phyloP scores from a whole-genome alignment of 2,329 filamentous ascomycete genomes.

The Fusarium floridanum region DNA sequence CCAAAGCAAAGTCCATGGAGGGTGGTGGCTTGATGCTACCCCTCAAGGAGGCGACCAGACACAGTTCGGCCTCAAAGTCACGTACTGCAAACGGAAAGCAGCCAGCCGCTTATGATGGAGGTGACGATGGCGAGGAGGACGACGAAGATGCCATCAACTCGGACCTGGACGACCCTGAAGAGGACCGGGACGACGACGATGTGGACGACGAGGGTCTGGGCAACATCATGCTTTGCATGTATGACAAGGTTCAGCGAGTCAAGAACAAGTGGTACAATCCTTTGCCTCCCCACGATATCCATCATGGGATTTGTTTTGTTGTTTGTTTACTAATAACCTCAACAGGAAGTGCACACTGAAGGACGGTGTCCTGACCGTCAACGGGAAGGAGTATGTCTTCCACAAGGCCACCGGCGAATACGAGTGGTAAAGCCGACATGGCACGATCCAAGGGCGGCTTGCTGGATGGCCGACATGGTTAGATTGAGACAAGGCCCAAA shows the following conservation, averaged over 20 bases:
- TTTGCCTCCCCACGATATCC: not conserved
- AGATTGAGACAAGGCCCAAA: conserved; percentile 11
- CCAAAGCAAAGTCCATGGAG: conserved; percentile 76
- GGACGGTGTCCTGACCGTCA: conserved; percentile 93
- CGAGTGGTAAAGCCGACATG: conserved; percentile 78
- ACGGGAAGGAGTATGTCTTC: conserved; percentile 96
- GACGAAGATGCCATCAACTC: conserved; percentile 99
- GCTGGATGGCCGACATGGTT: conserved; percentile 1
- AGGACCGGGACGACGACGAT: conserved; percentile 84
- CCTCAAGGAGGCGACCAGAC: conserved; percentile 67
- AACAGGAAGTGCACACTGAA: conserved; percentile 95
- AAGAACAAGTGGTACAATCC: conserved; percentile 91
- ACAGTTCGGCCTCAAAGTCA: conserved; percentile 31
- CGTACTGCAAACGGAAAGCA: conserved; percentile 48
- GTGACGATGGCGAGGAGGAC: conserved; percentile 69
- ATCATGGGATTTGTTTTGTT: not conserved
- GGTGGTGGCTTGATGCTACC: conserved; percentile 83
- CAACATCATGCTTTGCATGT: conserved; percentile 98
- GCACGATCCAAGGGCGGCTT: not conserved
- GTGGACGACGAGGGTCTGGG: conserved; percentile 87
- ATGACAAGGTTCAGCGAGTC: conserved; percentile 98
- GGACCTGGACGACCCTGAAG: conserved; percentile 94
- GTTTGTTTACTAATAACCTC: conserved; percentile 25
- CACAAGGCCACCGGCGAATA: conserved; percentile 98
- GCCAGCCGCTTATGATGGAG: conserved; percentile 70